phyloP scores from a whole-genome alignment of 1,284 basidiomycete genomes.

The Trametes hirsuta region DNA sequence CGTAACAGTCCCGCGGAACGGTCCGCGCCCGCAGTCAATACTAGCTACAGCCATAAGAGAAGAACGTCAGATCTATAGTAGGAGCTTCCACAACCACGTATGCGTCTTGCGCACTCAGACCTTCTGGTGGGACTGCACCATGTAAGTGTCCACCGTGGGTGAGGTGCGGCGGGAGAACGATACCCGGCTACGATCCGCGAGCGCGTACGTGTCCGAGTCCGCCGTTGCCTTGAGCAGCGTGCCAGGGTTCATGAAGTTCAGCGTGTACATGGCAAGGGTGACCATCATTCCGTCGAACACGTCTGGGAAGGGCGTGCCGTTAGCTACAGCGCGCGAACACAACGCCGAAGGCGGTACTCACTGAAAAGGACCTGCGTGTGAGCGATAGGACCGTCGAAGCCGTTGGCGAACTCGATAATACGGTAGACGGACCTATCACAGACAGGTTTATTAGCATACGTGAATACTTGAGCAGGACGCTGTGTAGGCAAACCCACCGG shows the following conservation, averaged over 20 bases:
- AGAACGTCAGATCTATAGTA: too few species aligned
- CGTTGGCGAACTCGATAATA: conserved; percentile 47
- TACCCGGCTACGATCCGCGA: conserved; percentile 2
- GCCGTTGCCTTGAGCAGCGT: conserved; percentile 9
- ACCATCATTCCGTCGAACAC: conserved; percentile 62
- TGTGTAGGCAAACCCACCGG: conserved; percentile 1
- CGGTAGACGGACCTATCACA: conserved; percentile 16
- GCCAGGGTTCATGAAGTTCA: conserved; percentile 59
- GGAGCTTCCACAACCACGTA: neutral
- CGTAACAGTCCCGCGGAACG: too few species aligned
- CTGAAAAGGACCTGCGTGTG: conserved; percentile 54
- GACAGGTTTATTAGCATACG: too few species aligned
- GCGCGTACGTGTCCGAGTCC: conserved; percentile 1
- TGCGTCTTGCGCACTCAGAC: neutral
- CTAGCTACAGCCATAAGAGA: too few species aligned
- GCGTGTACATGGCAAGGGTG: conserved; percentile 51
- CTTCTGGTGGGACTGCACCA: neutral
- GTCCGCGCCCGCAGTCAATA: too few species aligned
- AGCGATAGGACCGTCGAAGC: conserved; percentile 54
- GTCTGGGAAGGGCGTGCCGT: neutral
- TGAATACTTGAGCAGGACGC: too few species aligned
- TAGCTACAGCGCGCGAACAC: neutral
- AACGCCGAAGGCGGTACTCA: conserved; percentile 19
- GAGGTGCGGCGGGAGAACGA: conserved; percentile 8
- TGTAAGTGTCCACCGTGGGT: neutral